phyloP scores from a whole-genome alignment of 805 yeast species.

The Ogataea parapolymorpha region DNA sequence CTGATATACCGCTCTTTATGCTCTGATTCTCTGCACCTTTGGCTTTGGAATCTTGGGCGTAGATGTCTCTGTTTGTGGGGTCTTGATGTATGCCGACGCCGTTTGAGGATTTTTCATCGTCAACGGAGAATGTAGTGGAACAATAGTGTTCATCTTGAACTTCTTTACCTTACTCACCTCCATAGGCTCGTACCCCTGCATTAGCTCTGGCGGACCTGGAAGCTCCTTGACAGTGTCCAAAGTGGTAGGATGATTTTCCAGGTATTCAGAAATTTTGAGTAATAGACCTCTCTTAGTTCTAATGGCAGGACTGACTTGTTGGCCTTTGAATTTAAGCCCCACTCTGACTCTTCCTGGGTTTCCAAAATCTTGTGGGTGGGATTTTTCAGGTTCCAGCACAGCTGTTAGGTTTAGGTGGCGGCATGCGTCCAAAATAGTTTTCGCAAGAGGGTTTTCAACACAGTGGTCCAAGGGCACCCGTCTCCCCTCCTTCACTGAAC shows the following conservation, averaged over 20 bases:
- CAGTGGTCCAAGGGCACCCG: constrained; percentile 68
- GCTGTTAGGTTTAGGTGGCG: constrained; percentile 28
- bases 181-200: constrained; percentile 47
- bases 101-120: constrained; percentile 84
- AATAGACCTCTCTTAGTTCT: constrained; percentile 65
- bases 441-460: constrained; percentile 85
- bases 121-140: constrained; percentile 82
- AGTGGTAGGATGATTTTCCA: constrained; percentile 68
- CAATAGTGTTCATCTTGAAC: constrained; percentile 77
- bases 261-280: constrained; percentile 54
- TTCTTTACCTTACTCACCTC: constrained; percentile 80
- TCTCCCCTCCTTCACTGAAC: constrained; percentile 80
- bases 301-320: constrained; percentile 33
- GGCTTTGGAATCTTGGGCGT: constrained; percentile 49
- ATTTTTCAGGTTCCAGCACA: constrained; percentile 72
- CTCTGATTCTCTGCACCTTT: constrained; percentile 59
- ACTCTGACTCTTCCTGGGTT: constrained; percentile 95
- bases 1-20: constrained; percentile 6
- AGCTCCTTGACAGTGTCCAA: constrained; percentile 57
- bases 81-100: constrained; percentile 58
- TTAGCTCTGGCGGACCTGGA: constrained; percentile 63
- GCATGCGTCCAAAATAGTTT: constrained; percentile 73
- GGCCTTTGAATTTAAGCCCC: constrained; percentile 50
- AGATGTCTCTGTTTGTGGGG: constrained; percentile 39
- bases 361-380: constrained; percentile 96